Percentiles rank a stretch among this genome's conserved stretches.
Evolutionary conservation across 1,284 basidiomycete species (phyloP).

Genomic region (Fomitopsis schrenkii): DNA sequence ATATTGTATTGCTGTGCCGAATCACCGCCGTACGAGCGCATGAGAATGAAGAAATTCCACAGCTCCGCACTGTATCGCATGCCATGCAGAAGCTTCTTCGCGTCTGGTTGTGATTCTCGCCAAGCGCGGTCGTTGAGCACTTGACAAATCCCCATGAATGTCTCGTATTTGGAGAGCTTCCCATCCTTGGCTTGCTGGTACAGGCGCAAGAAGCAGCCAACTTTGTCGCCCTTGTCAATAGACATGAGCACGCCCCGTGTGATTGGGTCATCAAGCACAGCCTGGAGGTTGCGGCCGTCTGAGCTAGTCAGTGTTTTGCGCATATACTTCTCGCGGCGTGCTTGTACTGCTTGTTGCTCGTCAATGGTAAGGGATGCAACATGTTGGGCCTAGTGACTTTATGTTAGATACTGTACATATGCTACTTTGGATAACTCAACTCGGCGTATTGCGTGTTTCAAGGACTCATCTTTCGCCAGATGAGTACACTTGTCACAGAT

Average conservation of each 20-base stretch:
- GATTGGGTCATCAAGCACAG: background rate
- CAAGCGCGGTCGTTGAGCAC: background rate
- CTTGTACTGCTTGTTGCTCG: background rate
- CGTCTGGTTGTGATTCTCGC: background rate
- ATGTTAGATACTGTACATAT: background rate
- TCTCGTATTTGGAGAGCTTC: too few species aligned
- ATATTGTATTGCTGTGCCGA: too few species aligned
- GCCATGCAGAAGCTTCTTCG: background rate
- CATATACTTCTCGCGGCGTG: constrained; percentile 1
- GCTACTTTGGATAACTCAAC: too few species aligned
- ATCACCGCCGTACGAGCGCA: too few species aligned
- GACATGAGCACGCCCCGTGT: background rate
- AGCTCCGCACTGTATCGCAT: background rate
- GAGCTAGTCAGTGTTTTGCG: background rate
- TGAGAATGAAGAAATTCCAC: too few species aligned
- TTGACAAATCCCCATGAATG: background rate
- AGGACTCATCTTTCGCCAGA: too few species aligned
- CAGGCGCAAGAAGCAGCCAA: background rate
- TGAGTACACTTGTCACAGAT: too few species aligned
- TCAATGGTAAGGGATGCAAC: background rate
- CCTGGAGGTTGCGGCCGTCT: background rate
- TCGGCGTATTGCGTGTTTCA: too few species aligned
- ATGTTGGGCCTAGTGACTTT: constrained; percentile 1
- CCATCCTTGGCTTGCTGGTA: constrained; percentile 3
- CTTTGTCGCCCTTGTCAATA: background rate